A percentile compares a stretch with the other conserved stretches of the same genome.
phyloP scores from a whole-genome alignment of 306 rosid genomes.

The Chamaecrista fasciculata region DNA sequence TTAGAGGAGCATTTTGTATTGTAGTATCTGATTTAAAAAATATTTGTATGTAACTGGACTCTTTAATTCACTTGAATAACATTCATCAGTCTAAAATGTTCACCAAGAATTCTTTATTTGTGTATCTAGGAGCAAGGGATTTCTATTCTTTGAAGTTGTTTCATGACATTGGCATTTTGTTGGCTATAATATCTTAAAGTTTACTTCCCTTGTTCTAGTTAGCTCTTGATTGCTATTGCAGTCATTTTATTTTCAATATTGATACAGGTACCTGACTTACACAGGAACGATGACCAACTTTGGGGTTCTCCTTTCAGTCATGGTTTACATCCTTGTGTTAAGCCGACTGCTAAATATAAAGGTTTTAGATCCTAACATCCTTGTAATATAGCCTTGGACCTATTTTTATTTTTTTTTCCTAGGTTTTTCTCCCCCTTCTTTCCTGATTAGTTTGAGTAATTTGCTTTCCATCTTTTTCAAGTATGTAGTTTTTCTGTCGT shows the following conservation, averaged over 20 bases:
- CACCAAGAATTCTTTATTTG: neutral
- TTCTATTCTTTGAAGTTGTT: neutral
- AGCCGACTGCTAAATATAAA: constrained; percentile 68
- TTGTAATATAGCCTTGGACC: neutral
- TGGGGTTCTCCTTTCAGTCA: constrained; percentile 66
- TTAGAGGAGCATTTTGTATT: neutral
- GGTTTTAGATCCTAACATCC: constrained; percentile 43
- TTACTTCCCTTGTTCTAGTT: neutral
- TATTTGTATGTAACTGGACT: neutral
- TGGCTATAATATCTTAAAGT: constrained; percentile 15
- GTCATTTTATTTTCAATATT: neutral
- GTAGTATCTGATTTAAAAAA: neutral
- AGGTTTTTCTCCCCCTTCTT: neutral
- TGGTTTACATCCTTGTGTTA: constrained; percentile 60
- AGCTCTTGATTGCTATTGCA: neutral
- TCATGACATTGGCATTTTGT: neutral
- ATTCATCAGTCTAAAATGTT: neutral
- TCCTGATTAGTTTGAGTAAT: neutral
- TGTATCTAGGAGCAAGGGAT: neutral
- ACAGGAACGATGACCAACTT: constrained; percentile 39
- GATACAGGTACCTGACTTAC: constrained; percentile 30
- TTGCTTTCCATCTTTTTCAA: constrained; percentile 2
- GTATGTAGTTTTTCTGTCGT: neutral
- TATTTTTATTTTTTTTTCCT: constrained; percentile 8
- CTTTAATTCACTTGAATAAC: neutral